Base-by-base conservation (phyloP, 495 filamentous ascomycete genomes). In the Thermothielavioides terrestris region DNA sequence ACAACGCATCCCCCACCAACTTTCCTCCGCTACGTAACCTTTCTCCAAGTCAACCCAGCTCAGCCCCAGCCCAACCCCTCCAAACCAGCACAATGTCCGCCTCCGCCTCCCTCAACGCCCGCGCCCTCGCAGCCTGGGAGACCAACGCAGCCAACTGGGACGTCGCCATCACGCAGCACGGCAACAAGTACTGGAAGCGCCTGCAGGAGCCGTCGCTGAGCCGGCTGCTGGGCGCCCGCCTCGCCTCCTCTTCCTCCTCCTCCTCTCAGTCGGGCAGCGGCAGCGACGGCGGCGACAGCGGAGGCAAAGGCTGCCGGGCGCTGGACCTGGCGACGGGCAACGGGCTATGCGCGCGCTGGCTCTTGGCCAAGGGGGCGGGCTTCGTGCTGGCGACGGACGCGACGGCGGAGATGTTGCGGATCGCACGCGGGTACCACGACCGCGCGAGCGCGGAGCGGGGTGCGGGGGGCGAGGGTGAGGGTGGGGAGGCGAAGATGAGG, bases 241-340 rank as follows among this genome's bases (percentile, higher is more conserved):
- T 65, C 8, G 23, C 31, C n/a, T n/a, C n/a, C n/a, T n/a, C n/a
- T n/a, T n/a, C n/a, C n/a, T n/a, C n/a, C n/a, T n/a, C n/a, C n/a
- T n/a, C n/a, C n/a, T n/a, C n/a, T n/a, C n/a, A n/a, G n/a, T n/a
- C n/a, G n/a, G n/a, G n/a, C n/a, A n/a, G n/a, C n/a, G n/a, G n/a
- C n/a, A n/a, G n/a, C n/a, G n/a, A n/a, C n/a, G n/a, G n/a, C n/a
- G n/a, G n/a, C n/a, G n/a, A n/a, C n/a, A n/a, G n/a, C n/a, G n/a
- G n/a, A 41, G 42, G 8, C 36, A 50, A 1, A 1, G 56, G 50
- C n/a, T 57, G 53, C 18, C 47, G 42, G 6, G 61, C 67, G 3
- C 62, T 73, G 14, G 68, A 74, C 8, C 50, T 74, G 15, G 63
- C 69, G 0, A 72, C 66, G 4, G 70, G 70, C 15, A 74, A 74